A percentile compares a stretch with the other conserved stretches of the same genome.
Evolutionary conservation across 345 rosid species (phyloP).

Genomic region (Combretum micranthum): DNA sequence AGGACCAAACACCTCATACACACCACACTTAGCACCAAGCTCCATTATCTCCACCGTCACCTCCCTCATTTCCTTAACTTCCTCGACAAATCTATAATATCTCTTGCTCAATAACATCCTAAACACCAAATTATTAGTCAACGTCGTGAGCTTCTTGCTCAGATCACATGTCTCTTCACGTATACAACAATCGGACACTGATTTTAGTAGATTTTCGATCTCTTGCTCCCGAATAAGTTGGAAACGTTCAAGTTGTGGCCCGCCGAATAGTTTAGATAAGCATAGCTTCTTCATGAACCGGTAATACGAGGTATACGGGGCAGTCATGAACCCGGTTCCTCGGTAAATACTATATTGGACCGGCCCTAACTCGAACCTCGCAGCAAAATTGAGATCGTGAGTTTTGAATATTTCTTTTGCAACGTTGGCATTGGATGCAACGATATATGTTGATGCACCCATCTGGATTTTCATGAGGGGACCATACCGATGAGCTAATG

Average conservation of each 20-base stretch:
- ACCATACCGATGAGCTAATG: constrained; percentile 30
- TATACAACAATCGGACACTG: constrained; percentile 29
- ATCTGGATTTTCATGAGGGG: constrained; percentile 38
- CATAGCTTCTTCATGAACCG: constrained; percentile 66
- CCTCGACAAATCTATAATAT: constrained; percentile 16
- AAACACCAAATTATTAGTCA: constrained; percentile 33
- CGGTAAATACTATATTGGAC: constrained; percentile 39
- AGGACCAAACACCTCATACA: constrained; percentile 54
- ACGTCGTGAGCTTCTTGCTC: constrained; percentile 17
- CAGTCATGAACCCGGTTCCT: constrained; percentile 42
- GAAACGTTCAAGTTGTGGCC: constrained; percentile 50
- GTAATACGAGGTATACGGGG: constrained; percentile 44
- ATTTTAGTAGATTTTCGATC: constrained; percentile 42
- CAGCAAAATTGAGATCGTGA: constrained; percentile 36
- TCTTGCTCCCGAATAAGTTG: constrained; percentile 32
- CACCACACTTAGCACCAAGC: constrained; percentile 39
- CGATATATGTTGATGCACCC: constrained; percentile 33
- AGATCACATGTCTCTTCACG: constrained; percentile 32
- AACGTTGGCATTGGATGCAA: constrained; percentile 26
- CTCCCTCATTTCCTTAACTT: constrained; percentile 24
- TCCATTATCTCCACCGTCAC: constrained; percentile 32
- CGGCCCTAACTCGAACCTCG: constrained; percentile 40
- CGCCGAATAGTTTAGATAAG: constrained; percentile 58
- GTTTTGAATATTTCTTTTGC: constrained; percentile 43
- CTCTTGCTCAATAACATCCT: constrained; percentile 38